phyloP scores from a whole-genome alignment of 805 yeast genomes.

The Ogataea ramenticola region DNA sequence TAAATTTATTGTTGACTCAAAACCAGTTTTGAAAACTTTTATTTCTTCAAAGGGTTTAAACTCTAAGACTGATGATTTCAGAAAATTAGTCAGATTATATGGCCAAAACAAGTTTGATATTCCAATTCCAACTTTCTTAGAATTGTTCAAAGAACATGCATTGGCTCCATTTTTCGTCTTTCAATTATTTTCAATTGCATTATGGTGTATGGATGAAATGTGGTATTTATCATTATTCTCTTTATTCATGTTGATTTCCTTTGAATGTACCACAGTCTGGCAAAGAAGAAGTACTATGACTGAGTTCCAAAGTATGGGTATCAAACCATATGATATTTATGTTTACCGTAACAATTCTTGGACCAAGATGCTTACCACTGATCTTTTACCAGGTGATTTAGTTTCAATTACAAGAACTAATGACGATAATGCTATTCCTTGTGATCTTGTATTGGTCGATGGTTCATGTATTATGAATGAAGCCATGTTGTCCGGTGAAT shows the following conservation, averaged over 20 bases:
- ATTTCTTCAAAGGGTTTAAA: slow-evolving; percentile 36
- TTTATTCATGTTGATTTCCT: slow-evolving; percentile 83
- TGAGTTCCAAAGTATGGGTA: slow-evolving; percentile 96
- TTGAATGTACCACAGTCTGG: slow-evolving; percentile 91
- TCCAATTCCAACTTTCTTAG: slow-evolving; percentile 87
- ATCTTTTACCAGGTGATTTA: slow-evolving; percentile 84
- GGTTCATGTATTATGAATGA: slow-evolving; percentile 96
- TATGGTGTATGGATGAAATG: slow-evolving; percentile 94
- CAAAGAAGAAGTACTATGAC: slow-evolving; percentile 92
- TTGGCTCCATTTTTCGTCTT: slow-evolving; percentile 97
- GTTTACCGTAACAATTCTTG: slow-evolving; percentile 68
- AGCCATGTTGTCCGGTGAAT: slow-evolving; percentile 98
- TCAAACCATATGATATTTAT: slow-evolving; percentile 78
- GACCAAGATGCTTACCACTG: slow-evolving; percentile 61
- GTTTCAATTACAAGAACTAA: slow-evolving; percentile 82
- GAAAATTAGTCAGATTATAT: slow-evolving; percentile 45
- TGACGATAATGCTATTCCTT: slow-evolving; percentile 90
- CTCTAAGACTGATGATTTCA: slow-evolving; percentile 19
- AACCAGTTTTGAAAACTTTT: slow-evolving; percentile 48
- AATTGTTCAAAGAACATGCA: slow-evolving; percentile 93
- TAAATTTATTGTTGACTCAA: slow-evolving; percentile 58
- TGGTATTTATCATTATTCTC: slow-evolving; percentile 95
- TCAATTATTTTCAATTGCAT: slow-evolving; percentile 90
- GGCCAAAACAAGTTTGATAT: slow-evolving; percentile 90
- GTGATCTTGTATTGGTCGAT: slow-evolving; percentile 79